Conservation (phyloP, 768 basidiomycete genomes). For the Chlorophyllum brunneum region DNA sequence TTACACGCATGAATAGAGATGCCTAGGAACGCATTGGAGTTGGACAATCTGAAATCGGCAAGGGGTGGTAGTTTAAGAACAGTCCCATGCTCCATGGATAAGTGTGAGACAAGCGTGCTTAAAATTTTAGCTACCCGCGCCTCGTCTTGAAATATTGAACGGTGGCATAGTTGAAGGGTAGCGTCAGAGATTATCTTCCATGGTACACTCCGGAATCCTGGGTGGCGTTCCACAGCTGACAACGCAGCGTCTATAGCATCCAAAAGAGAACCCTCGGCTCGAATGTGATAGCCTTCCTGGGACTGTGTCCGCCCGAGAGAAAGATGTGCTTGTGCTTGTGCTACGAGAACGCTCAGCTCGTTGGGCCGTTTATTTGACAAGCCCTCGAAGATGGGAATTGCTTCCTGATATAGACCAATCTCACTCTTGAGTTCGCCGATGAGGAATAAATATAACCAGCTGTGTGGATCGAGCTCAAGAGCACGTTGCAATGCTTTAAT, state of each 20-base stretch:
- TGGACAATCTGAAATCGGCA: background rate
- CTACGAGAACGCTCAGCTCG: conserved; percentile 69
- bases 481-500: conserved; percentile 82
- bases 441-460: conserved; percentile 83
- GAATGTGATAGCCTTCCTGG: conserved; percentile 62
- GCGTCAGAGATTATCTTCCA: conserved; percentile 89
- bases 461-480: conserved; percentile 63
- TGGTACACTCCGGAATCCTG: conserved; percentile 64
- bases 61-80: background rate
- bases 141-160: conserved; percentile 46
- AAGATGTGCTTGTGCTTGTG: conserved; percentile 69
- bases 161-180: conserved; percentile 58
- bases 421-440: conserved; percentile 83
- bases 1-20: conserved; percentile 57
- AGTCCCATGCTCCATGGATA: conserved; percentile 1
- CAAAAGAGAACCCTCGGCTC: conserved; percentile 73
- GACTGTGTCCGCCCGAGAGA: conserved; percentile 66
- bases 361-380: conserved; percentile 53
- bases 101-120: conserved; percentile 19
- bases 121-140: conserved; percentile 31
- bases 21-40: conserved; percentile 30
- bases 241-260: conserved; percentile 52
- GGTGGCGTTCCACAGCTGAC: conserved; percentile 41
- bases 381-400: conserved; percentile 59
- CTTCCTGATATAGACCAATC: conserved; percentile 70